phyloP scores from a whole-genome alignment of 2,329 filamentous ascomycete genomes.

The Ophiostoma montium region DNA sequence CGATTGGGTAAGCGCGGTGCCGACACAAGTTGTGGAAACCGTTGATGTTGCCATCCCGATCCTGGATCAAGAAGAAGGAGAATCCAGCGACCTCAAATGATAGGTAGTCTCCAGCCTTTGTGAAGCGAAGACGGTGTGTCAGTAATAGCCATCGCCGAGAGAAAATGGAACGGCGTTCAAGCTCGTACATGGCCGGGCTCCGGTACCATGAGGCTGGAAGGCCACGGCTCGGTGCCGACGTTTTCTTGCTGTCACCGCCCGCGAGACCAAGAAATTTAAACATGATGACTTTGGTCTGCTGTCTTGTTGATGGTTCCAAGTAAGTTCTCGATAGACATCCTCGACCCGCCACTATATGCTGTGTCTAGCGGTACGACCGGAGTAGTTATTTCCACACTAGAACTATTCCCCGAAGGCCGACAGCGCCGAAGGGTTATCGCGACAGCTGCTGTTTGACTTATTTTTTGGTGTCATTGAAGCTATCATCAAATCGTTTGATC shows the following conservation, averaged over 20 bases:
- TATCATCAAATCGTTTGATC: background rate
- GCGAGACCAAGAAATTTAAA: slow-evolving; percentile 5
- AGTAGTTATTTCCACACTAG: background rate
- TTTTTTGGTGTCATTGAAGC: background rate
- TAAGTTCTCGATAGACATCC: no score
- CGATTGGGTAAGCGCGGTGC: slow-evolving; percentile 28
- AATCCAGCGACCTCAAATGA: slow-evolving; percentile 22
- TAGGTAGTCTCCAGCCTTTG: slow-evolving; percentile 23
- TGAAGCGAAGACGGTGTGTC: slow-evolving; percentile 22
- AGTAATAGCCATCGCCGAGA: slow-evolving; percentile 25
- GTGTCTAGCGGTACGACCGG: no score
- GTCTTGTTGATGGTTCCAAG: background rate
- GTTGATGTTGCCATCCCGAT: slow-evolving; percentile 21
- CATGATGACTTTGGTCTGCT: background rate
- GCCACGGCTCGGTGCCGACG: slow-evolving; percentile 3
- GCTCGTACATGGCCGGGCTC: slow-evolving; percentile 27
- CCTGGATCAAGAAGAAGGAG: slow-evolving; percentile 26
- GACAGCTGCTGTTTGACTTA: background rate
- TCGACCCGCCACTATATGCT: no score
- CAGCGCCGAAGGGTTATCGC: background rate
- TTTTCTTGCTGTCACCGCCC: background rate
- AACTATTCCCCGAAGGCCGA: background rate
- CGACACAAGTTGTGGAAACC: slow-evolving; percentile 31
- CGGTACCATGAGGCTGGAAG: slow-evolving; percentile 31
- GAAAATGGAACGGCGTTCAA: slow-evolving; percentile 30